phyloP scores from a whole-genome alignment of 75 land plant species.

The Sequoia sempervirens region DNA sequence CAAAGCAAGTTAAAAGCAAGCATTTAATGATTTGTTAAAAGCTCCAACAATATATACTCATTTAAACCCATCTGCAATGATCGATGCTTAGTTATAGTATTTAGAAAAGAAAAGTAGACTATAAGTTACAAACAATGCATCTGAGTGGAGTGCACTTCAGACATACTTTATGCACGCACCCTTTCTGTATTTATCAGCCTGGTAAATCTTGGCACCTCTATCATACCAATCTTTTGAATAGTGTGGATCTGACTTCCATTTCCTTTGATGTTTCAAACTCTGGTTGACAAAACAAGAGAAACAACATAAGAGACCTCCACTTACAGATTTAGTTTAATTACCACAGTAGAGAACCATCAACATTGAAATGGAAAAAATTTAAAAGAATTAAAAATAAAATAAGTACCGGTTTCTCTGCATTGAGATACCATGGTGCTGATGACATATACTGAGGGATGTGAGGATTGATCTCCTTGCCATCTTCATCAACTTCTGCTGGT shows the following conservation, averaged over 20 bases:
- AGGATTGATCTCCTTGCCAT: constrained; percentile 95
- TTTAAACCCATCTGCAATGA: not conserved
- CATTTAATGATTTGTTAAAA: not conserved
- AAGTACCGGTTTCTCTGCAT: constrained; percentile 81
- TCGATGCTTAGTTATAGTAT: not conserved
- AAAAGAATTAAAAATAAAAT: not conserved
- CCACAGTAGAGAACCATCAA: not conserved
- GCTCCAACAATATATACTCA: not conserved
- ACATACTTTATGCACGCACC: constrained; percentile 43
- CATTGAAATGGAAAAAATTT: not conserved
- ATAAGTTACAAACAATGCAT: not conserved
- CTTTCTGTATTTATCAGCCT: constrained; percentile 43
- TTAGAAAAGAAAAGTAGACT: not conserved
- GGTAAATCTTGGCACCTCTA: constrained; percentile 39
- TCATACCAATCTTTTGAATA: constrained; percentile 51
- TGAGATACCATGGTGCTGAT: constrained; percentile 98
- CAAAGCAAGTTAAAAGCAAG: not conserved
- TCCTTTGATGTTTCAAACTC: constrained; percentile 59
- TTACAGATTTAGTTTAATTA: not conserved
- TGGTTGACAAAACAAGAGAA: constrained; percentile 4
- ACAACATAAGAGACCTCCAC: not conserved
- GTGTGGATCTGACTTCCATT: constrained; percentile 51
- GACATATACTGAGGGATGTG: constrained; percentile 98
- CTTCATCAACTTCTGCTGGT: constrained; percentile 93
- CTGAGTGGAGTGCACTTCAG: not conserved